Evolutionary conservation across 495 filamentous ascomycete genomes (phyloP).

Genomic region (Penicillium taxi): DNA sequence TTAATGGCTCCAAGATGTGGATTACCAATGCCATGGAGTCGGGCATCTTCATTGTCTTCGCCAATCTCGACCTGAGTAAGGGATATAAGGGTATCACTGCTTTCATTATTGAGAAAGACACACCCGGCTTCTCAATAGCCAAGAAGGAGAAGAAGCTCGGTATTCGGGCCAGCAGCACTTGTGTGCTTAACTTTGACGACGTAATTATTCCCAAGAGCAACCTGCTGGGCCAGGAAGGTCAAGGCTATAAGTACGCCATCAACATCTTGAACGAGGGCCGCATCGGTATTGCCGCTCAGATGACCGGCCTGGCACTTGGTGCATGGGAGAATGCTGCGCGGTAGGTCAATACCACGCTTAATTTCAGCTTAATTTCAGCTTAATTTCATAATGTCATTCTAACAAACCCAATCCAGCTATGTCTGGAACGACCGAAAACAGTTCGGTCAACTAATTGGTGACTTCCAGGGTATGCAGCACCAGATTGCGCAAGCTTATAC

Average conservation of each 20-base stretch:
- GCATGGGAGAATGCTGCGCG: conserved; percentile 92
- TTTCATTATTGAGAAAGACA: conserved; percentile 87
- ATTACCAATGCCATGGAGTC: conserved; percentile 96
- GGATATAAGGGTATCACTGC: conserved; percentile 95
- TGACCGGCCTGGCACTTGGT: conserved; percentile 93
- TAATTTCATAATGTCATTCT: background rate
- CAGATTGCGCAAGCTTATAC: conserved; percentile 95
- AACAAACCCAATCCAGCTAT: conserved; percentile 41
- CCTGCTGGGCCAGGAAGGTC: conserved; percentile 75
- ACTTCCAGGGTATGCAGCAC: conserved; percentile 99
- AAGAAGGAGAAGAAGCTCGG: conserved; percentile 99
- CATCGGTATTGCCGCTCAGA: conserved; percentile 96
- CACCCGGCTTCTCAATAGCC: conserved; percentile 83
- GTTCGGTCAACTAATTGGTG: conserved; percentile 85
- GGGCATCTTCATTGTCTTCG: conserved; percentile 94
- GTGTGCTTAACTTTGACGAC: conserved; percentile 95
- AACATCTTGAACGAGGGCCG: conserved; percentile 92
- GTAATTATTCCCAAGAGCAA: conserved; percentile 83
- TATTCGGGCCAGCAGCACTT: conserved; percentile 90
- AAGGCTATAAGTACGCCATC: conserved; percentile 98
- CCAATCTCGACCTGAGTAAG: conserved; percentile 79
- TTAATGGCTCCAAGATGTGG: conserved; percentile 97
- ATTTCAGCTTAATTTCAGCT: background rate
- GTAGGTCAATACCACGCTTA: conserved; percentile 38
- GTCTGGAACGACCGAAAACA: conserved; percentile 97